phyloP scores from a whole-genome alignment of 805 yeast species.

The Candida ascalaphidarum region DNA sequence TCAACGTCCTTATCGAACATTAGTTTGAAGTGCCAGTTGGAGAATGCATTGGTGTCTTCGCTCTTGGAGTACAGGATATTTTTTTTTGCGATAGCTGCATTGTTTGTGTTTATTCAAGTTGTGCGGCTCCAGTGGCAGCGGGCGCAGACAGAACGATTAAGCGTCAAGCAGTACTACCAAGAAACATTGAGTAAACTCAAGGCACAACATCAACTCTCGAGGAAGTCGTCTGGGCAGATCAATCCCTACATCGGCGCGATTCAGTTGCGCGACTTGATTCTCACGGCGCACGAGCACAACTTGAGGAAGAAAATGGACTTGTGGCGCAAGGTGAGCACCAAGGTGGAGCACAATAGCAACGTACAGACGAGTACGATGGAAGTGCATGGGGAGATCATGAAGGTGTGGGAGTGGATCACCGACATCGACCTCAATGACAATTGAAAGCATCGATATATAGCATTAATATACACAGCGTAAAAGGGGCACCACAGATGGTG shows the following conservation, averaged over 20 bases:
- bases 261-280: conserved; percentile 61
- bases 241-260: conserved; percentile 54
- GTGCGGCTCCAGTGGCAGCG: conserved; percentile 26
- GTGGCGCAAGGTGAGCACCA: conserved; percentile 51
- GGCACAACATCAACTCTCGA: conserved; percentile 30
- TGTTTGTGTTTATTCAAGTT: conserved; percentile 11
- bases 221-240: conserved; percentile 20
- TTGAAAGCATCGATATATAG: too few species aligned
- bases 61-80: conserved; percentile 14
- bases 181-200: conserved; percentile 45
- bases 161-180: conserved; percentile 36
- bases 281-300: conserved; percentile 32
- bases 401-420: conserved; percentile 81
- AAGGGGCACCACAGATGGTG: too few species aligned
- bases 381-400: conserved; percentile 78
- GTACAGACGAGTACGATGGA: conserved; percentile 58
- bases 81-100: conserved; percentile 7
- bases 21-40: conserved; percentile 47
- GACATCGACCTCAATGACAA: conserved; percentile 5
- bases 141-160: conserved; percentile 27
- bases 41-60: conserved; percentile 39
- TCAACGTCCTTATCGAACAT: conserved; percentile 63
- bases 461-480: too few species aligned
- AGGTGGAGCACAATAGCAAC: conserved; percentile 59
- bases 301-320: conserved; percentile 26